Conservation (phyloP, 2,329 filamentous ascomycete genomes). For the Penicillium aurantiogriseum region DNA sequence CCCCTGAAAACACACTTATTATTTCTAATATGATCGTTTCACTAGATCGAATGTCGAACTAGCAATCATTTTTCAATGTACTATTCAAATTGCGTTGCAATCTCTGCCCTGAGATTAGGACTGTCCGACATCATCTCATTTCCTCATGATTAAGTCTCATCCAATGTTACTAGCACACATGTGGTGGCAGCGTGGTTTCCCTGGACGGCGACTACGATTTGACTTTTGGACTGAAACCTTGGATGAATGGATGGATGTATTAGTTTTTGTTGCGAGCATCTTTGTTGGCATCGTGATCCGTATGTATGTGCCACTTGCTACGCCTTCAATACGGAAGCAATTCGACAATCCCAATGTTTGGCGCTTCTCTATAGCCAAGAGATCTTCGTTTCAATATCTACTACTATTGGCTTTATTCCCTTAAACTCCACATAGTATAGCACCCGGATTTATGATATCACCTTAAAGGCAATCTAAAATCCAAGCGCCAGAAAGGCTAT, state of each 20-base stretch:
- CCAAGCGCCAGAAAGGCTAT: background rate
- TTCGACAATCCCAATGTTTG: background rate
- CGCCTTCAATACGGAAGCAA: too few relatives aligned
- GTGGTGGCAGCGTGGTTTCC: background rate
- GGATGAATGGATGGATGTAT: background rate
- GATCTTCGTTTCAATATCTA: background rate
- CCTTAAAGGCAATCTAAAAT: background rate
- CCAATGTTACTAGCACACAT: too few relatives aligned
- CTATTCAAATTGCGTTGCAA: background rate
- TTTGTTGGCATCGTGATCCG: background rate
- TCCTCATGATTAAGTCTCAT: background rate
- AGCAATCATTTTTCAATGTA: background rate
- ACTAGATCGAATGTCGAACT: background rate
- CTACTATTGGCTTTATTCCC: background rate
- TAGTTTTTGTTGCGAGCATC: too few relatives aligned
- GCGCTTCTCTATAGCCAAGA: background rate
- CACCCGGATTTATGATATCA: background rate
- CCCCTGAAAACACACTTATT: background rate
- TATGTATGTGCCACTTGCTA: background rate
- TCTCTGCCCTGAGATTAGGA: fast-evolving
- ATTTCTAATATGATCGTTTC: background rate
- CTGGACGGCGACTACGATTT: background rate
- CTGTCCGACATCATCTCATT: background rate
- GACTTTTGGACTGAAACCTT: background rate
- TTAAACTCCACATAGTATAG: background rate